Base-by-base conservation (phyloP, 805 yeast species). In the Pichia kluyveri region DNA sequence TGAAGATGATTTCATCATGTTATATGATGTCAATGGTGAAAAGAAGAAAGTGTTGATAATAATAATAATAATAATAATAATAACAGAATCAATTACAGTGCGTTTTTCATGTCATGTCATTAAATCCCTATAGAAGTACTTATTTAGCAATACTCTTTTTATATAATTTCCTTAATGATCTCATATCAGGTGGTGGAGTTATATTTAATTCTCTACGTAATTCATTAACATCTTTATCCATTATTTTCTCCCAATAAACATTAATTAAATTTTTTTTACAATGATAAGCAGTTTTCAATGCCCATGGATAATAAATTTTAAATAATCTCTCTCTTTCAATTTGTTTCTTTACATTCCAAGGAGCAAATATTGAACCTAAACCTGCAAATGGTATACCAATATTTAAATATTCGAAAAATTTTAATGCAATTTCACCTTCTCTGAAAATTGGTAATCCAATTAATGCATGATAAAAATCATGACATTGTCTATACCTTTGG, bases 341-440 rank as follows among this genome's bases (percentile, higher is more conserved):
- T 2, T 73, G 66, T 34, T 47, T 52, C 47, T 77, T 80, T 49
- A 91, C 72, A 51, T 90, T 76, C 58, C 84, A 73, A 1, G 96
- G 96, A 4, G 96, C 96, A 54, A 88, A 76, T n/a, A 86, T 56
- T 0, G 96, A 90, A 0, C 96, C 97, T 44, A 93, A 63, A 0
- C 96, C 96, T 4, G 96, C 89, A 95, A 91, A 90, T 14, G 97
- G 97, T 41, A 93, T 79, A 5, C 95, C 95, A 50, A 91, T 76
- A 63, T 93, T 91, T 60, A 93, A 83, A 59, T 82, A 95, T 65
- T 91, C 99, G 56, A 93, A 80, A 12, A 89, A 84, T 65, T 93
- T 93, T 18, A 93, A 83, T 0, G 96, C 88, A 46, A 93, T 83
- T 61, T 93, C 99, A n/a, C 99, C 99, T 60, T 93, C 98, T 54